Evolutionary conservation across 441 rosid genomes (phyloP).

Genomic region (Jatropha podagrica): DNA sequence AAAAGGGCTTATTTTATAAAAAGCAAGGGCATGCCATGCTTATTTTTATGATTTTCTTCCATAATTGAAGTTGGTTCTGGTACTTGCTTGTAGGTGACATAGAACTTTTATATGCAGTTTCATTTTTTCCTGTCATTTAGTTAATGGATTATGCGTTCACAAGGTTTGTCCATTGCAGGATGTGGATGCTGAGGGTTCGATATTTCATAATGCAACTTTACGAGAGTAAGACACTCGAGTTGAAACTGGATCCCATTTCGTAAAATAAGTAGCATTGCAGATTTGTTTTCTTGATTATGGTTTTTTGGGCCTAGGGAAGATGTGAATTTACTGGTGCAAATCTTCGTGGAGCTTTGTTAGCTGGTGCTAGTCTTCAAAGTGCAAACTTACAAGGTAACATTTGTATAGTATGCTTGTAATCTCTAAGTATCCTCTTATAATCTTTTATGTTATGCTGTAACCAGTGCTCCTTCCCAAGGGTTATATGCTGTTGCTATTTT

Average conservation of each 20-base stretch:
- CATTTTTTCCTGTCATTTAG: not conserved
- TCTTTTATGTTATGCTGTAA: not conserved
- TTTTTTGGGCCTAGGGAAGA: conserved; percentile 60
- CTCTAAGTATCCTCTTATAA: not conserved
- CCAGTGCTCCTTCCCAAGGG: not conserved
- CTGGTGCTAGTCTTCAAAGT: conserved; percentile 91
- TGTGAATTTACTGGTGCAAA: conserved; percentile 92
- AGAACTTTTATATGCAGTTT: not conserved
- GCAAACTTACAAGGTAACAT: conserved; percentile 86
- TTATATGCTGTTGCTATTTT: not conserved
- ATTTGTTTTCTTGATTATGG: conserved; percentile 26
- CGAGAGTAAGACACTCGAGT: conserved; percentile 69
- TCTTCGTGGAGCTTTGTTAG: conserved; percentile 85
- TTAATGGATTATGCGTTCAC: conserved; percentile 13
- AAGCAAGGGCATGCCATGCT: not conserved
- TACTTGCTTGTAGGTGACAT: not conserved
- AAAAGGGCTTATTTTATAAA: not conserved
- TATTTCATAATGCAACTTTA: conserved; percentile 87
- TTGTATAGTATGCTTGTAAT: conserved; percentile 1
- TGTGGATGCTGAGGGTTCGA: conserved; percentile 79
- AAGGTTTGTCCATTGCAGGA: conserved; percentile 42
- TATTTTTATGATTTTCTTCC: not conserved
- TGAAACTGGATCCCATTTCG: conserved; percentile 13
- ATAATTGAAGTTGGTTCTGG: conserved; percentile 1
- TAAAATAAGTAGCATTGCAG: conserved; percentile 1